phyloP scores from a whole-genome alignment of 148 eudicot genomes.

The Linanthus parryae region DNA sequence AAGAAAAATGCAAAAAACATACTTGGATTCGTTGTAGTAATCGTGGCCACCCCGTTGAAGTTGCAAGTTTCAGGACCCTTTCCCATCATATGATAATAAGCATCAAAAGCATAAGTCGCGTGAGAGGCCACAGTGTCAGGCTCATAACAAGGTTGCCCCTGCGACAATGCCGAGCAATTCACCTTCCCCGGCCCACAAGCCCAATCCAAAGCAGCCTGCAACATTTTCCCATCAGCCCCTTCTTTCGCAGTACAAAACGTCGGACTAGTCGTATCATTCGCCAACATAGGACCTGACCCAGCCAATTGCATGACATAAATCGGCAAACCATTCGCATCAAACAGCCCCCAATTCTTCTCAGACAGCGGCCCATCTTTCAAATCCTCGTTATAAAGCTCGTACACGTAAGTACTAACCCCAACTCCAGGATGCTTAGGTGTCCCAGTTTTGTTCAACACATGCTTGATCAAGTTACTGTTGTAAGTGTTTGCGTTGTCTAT shows the following conservation, averaged over 20 bases:
- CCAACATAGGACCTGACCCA: slow-evolving; percentile 44
- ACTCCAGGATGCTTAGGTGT: slow-evolving; percentile 80
- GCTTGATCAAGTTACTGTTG: slow-evolving; percentile 76
- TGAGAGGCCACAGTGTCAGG: slow-evolving; percentile 67
- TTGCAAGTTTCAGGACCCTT: slow-evolving; percentile 57
- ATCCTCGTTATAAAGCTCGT: slow-evolving; percentile 86
- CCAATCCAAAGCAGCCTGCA: slow-evolving; percentile 95
- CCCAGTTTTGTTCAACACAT: slow-evolving; percentile 59
- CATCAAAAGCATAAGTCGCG: slow-evolving; percentile 69
- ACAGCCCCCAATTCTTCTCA: slow-evolving; percentile 87
- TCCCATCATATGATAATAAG: slow-evolving; percentile 58
- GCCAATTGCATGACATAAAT: slow-evolving; percentile 47
- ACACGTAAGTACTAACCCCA: slow-evolving; percentile 68
- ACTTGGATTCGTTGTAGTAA: slow-evolving; percentile 84
- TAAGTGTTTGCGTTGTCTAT: slow-evolving; percentile 77
- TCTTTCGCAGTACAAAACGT: slow-evolving; percentile 64
- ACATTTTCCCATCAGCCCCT: slow-evolving; percentile 65
- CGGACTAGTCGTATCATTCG: slow-evolving; percentile 66
- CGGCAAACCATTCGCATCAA: slow-evolving; percentile 56
- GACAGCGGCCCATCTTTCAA: slow-evolving; percentile 56
- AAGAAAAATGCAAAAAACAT: slow-evolving; percentile 7
- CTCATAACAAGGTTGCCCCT: slow-evolving; percentile 74
- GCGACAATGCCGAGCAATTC: slow-evolving; percentile 54
- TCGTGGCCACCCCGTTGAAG: slow-evolving; percentile 80
- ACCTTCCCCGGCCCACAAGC: slow-evolving; percentile 96